Base-by-base conservation (phyloP, 2,329 filamentous ascomycete species). In the Bipolaris victoriae region DNA sequence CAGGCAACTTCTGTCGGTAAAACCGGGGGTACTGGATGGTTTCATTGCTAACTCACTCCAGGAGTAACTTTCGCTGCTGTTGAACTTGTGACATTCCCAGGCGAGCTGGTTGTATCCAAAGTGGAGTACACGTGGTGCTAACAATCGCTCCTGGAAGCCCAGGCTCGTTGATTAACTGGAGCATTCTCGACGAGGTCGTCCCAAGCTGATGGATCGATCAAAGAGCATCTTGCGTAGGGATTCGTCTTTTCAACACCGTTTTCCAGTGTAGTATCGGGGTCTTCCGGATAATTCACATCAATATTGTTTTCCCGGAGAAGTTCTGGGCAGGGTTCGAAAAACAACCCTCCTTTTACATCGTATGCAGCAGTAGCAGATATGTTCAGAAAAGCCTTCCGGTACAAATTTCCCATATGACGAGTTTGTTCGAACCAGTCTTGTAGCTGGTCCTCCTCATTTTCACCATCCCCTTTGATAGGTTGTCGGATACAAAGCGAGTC, bases 111-210 rank as follows among this genome's bases (percentile, higher is more conserved):
- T 37, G 3, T 41, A 31, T 31, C 62, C 63, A 37, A 69, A 71
- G n/a, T 70, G 64, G 0, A 70, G 1, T 0, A 71, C 59, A 6
- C 68, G 53, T 1, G 63, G 63, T 7, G 63, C 49, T 39, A 71
- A 29, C 2, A 71, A 41, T 2, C 68, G 50, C 35, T 71, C 68
- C 41, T 71, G 68, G 0, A 68, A 44, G 0, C 64, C 68, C 68
- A 71, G 2, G 52, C 68, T n/a, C 67, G 35, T n/a, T 10, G 36
- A 41, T 69, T 68, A 7, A 71, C 51, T 1, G 64, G 55, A 4
- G 55, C 60, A 0, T 53, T 15, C 3, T 68, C 60, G 3, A 70
- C 58, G 1, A 56, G 40, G 1, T 63, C 44, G 1, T 52, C n/a
- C 65, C 65, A 68, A 9, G 53, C 35, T 3, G 60, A 58, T 2